These are phyloP conservation scores for Bryoerythrophyllum caledonicum DNA, from an alignment of 225 moss, liverwort and hornwort genomes.

Conservation along the genomic window DNA sequence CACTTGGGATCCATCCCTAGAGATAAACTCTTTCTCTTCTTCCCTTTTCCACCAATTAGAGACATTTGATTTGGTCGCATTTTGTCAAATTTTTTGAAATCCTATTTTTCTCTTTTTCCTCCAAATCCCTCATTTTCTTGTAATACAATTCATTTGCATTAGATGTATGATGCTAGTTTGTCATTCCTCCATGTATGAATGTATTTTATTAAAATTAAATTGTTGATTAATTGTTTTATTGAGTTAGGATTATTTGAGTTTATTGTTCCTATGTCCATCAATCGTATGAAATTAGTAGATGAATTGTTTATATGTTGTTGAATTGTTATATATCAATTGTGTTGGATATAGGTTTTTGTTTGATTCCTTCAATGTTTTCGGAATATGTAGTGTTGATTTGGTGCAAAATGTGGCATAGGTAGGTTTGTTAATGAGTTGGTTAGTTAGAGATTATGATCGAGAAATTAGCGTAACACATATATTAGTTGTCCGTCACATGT, in stretches of 20 bases:
- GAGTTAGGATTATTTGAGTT: too few species aligned
- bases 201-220: too few species aligned
- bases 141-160: background rate
- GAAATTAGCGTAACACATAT: background rate
- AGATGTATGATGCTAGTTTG: slow-evolving; percentile 4
- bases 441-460: background rate
- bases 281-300: too few species aligned
- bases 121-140: background rate
- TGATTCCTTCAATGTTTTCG: background rate
- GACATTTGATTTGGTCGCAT: background rate
- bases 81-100: background rate
- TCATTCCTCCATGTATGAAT: too few species aligned
- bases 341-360: background rate
- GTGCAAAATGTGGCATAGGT: background rate
- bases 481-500: background rate
- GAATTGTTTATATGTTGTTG: too few species aligned
- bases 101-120: background rate
- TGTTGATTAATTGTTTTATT: too few species aligned
- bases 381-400: background rate
- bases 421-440: background rate
- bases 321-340: background rate
- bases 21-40: background rate
- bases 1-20: background rate
- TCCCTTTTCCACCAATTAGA: background rate
- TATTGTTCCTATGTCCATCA: too few species aligned